Evolutionary conservation across 352 stramenopile genomes (phyloP), one percentile per base, ranked within the genome.

Genomic region (Pythium aphanidermatum): DNA sequence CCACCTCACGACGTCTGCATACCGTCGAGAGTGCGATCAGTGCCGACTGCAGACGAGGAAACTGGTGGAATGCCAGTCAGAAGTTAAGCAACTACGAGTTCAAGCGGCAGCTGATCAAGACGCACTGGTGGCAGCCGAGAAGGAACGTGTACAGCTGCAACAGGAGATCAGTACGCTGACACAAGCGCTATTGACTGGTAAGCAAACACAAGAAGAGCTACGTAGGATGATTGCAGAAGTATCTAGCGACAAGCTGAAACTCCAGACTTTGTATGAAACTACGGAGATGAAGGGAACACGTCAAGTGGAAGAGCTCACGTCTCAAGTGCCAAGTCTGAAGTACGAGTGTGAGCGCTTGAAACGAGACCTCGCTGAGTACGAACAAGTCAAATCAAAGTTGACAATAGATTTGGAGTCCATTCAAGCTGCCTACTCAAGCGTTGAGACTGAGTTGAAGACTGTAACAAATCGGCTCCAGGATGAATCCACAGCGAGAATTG

Each of bases 161-260:
- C 65, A 55, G 34, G 74, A 86, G 38, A 70, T 75, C 28, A 42
- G 51, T 3, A 59, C 69, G 9, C 45, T 86, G 5, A 75, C 62
- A 2, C 68, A 43, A 17, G 56, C 65, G n/a, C 21, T 86, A 20
- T 5, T 79, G 5, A 48, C 57, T 13, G 54, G 65, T 0, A 84
- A 79, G 42, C 65, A 84, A 29, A 68, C 73, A 17, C 70, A 83
- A 20, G 58, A 84, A 46, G 70, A 83, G 13, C 56, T 84, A 12
- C 67, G 63, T 0, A 51, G 70, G 30, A 64, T 67, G 46, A 55
- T 80, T 17, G 0, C 71, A 5, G 58, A 86, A 8, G 36, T 77
- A 14, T 73, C 67, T 4, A 59, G 65, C 21, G 69, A 79, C n/a
- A 86, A 86, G 36, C 63, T 73, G 5, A 49, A 64, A 26, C 42